phyloP scores from a whole-genome alignment of 352 stramenopile genomes.

The Phytophthora palmivora region DNA sequence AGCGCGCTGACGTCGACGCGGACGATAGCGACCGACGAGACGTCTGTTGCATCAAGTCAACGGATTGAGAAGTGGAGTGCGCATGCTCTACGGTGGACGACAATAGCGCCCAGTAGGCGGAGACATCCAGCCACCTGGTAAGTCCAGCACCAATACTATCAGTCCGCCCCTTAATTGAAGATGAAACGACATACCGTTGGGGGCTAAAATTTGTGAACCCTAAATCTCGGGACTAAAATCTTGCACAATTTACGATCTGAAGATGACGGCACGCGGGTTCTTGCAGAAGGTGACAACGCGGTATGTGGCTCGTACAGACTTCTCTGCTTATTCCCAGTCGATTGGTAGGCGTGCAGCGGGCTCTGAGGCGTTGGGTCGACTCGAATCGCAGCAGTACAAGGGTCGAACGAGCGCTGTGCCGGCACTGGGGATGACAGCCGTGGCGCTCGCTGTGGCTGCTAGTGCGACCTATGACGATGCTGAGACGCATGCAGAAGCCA shows the following conservation, averaged over 20 bases:
- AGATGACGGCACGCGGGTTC: constrained; percentile 15
- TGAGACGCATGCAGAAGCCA: constrained; percentile 10
- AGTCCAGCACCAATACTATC: constrained; percentile 17
- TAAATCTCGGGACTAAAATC: constrained; percentile 4
- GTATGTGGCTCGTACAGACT: neutral
- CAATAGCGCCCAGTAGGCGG: constrained; percentile 30
- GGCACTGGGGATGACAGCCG: constrained; percentile 13
- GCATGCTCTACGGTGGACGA: constrained; percentile 20
- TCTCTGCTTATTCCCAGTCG: neutral
- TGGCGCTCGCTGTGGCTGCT: constrained; percentile 17
- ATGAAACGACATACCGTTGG: no score
- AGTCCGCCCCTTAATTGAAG: no score
- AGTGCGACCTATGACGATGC: constrained; percentile 10
- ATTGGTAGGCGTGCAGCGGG: neutral
- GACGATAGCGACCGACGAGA: constrained; percentile 14
- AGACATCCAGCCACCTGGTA: constrained; percentile 22
- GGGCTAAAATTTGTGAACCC: no score
- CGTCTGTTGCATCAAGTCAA: constrained; percentile 28
- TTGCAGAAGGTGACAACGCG: constrained; percentile 14
- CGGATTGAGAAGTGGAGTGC: constrained; percentile 24
- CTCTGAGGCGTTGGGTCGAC: neutral
- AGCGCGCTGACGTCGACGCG: constrained; percentile 6
- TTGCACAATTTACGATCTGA: constrained; percentile 17
- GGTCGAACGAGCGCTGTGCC: constrained; percentile 1
- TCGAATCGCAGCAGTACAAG: neutral